Evolutionary conservation across 805 yeast genomes (phyloP), one percentile per base, ranked within the genome.

Genomic region (Nakazawaea anatomiae): DNA sequence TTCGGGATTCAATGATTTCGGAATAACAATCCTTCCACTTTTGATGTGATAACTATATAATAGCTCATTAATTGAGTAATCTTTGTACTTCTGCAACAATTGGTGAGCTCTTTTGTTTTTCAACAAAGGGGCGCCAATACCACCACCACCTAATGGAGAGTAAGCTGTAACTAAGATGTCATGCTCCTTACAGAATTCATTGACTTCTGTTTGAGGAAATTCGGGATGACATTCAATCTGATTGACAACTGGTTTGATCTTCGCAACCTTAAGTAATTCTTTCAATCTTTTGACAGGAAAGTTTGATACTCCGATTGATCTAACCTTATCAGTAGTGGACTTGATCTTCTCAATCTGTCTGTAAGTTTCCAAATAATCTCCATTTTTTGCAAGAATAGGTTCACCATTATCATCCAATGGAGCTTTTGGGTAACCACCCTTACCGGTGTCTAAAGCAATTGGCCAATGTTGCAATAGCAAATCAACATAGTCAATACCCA

Each of bases 1-100:
- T 28, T 74, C 75, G n/a, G 77, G 71, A 50, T 85, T 87, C 25
- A 81, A 72, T 0, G 96, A 83, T 68, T 90, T 80, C 44, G 94
- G 89, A 44, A 87, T 66, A 1, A 77, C 82, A 9, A 74, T 72
- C 50, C 85, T 73, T 3, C 87, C 90, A 41, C 80, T 73, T 53
- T 76, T 69, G 28, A 85, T 74, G 59, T 83, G 82, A 67, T 85
- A 87, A 31, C 87, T 83, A 47, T 77, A 72, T 14, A 80, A 70
- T 9, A 89, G 73, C 57, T 80, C 86, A 51, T 79, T 82, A 0
- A 79, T 72, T 2, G 76, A 62, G 11, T 72, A 79, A 30, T 65
- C 62, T 58, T 85, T 75, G 59, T 83, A 73, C 65, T 79, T 79
- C 52, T 75, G 60, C 14, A 89, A 88, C 39, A 87, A 62, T 48